phyloP scores from a whole-genome alignment of 169 alveolate genomes.

The Cryptosporidium baileyi region DNA sequence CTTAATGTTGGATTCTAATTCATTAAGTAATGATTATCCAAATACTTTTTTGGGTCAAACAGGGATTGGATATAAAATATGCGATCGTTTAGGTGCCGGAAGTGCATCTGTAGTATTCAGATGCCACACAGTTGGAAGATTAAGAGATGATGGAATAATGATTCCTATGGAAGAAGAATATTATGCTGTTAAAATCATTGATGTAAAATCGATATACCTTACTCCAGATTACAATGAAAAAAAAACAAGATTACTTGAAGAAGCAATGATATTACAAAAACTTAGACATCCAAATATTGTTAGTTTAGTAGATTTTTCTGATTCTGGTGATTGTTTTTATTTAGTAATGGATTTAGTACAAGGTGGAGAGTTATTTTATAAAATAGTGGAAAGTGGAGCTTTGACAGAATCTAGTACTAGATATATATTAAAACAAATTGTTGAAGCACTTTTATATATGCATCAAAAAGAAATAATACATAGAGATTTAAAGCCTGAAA shows the following conservation, averaged over 20 bases:
- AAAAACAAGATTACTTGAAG: conserved; percentile 74
- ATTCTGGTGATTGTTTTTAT: conserved; percentile 79
- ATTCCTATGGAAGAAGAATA: conserved; percentile 24
- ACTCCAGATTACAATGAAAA: conserved; percentile 37
- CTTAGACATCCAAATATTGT: conserved; percentile 82
- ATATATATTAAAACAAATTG: conserved; percentile 79
- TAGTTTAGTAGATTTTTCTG: conserved; percentile 77
- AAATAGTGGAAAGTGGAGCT: conserved; percentile 81
- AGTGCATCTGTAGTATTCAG: conserved; percentile 60
- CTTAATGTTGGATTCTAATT: neutral
- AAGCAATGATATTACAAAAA: conserved; percentile 76
- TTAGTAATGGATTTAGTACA: conserved; percentile 86
- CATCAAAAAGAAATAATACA: conserved; percentile 83
- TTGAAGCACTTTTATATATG: conserved; percentile 79
- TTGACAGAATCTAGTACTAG: conserved; percentile 79
- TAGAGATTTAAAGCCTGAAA: conserved; percentile 93
- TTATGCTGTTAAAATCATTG: conserved; percentile 64
- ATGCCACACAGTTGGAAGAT: conserved; percentile 20
- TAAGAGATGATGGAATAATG: conserved; percentile 48
- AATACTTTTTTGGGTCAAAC: conserved; percentile 44
- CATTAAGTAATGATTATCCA: neutral
- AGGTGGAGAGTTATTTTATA: conserved; percentile 90
- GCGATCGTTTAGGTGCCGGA: conserved; percentile 70
- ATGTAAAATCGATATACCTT: conserved; percentile 1
- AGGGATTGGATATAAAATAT: conserved; percentile 51